Conservation (phyloP, 345 rosid species). For the Rubroshorea leprosula region DNA sequence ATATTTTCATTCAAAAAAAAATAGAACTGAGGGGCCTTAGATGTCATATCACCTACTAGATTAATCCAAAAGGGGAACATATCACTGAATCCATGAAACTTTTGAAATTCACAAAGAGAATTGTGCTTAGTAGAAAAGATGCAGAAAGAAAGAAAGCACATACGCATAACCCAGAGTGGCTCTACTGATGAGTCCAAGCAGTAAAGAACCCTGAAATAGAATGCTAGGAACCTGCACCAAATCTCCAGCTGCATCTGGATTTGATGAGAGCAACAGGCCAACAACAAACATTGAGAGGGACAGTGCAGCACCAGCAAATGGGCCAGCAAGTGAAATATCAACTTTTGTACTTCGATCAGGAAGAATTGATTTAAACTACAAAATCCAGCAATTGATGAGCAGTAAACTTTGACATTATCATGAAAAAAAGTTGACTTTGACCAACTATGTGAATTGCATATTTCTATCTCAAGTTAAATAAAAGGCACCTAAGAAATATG, state of each 20-base stretch:
- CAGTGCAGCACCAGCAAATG: slow-evolving; percentile 84
- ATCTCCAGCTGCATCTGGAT: slow-evolving; percentile 66
- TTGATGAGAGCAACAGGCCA: slow-evolving; percentile 81
- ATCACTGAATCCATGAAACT: neutral
- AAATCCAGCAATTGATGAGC: slow-evolving; percentile 11
- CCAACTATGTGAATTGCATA: neutral
- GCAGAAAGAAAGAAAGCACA: slow-evolving; percentile 31
- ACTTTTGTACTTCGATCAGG: slow-evolving; percentile 90
- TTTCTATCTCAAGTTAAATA: no score
- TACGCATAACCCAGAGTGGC: slow-evolving; percentile 83
- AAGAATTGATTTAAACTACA: slow-evolving; percentile 90
- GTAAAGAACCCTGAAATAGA: slow-evolving; percentile 92
- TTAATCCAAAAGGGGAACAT: slow-evolving; percentile 4
- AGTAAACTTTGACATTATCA: neutral
- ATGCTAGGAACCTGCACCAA: slow-evolving; percentile 88
- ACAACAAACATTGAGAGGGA: slow-evolving; percentile 84
- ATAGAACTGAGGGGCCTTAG: slow-evolving; percentile 1
- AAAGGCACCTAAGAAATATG: neutral
- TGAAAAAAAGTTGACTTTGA: neutral
- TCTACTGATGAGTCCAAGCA: slow-evolving; percentile 93
- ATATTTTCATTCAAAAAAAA: slow-evolving; percentile 7
- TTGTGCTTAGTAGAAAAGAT: slow-evolving; percentile 14
- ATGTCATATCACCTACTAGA: slow-evolving; percentile 5
- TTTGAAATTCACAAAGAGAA: slow-evolving; percentile 6
- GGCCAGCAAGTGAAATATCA: slow-evolving; percentile 87